phyloP scores from a whole-genome alignment of 192 early-diverging fungal species.

The Coemansia sp. region DNA sequence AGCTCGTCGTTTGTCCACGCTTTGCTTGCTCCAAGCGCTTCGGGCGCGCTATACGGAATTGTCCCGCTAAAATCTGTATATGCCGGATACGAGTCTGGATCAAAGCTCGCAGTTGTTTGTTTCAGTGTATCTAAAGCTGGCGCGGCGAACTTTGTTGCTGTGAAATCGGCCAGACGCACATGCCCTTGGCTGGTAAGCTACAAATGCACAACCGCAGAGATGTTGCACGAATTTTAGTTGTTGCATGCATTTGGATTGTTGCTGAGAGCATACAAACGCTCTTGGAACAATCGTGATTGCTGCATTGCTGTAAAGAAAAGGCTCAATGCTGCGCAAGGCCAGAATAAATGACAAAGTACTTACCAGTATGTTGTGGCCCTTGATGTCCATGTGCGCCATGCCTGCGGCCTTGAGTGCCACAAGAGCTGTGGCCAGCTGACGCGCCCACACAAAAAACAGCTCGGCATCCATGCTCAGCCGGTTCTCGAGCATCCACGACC shows the following conservation, averaged over 20 bases:
- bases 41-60: constrained; percentile 60
- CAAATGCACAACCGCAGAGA: constrained; percentile 9
- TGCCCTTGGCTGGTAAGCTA: constrained; percentile 41
- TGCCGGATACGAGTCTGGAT: constrained; percentile 26
- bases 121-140: constrained; percentile 27
- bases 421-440: constrained; percentile 58
- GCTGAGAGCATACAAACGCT: too few relatives aligned
- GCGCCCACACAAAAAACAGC: constrained; percentile 58
- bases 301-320: constrained; percentile 4
- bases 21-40: constrained; percentile 46
- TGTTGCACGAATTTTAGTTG: neutral
- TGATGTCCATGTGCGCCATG: constrained; percentile 62
- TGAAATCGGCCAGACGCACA: constrained; percentile 55
- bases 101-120: constrained; percentile 24
- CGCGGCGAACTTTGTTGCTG: constrained; percentile 41
- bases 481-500: constrained; percentile 59
- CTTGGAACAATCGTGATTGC: neutral
- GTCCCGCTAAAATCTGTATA: constrained; percentile 57
- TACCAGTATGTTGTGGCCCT: constrained; percentile 62
- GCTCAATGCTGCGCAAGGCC: too few relatives aligned
- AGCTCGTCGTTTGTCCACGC: constrained; percentile 15
- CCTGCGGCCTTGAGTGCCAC: constrained; percentile 54
- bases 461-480: constrained; percentile 42
- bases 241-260: too few relatives aligned
- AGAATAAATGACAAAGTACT: constrained; percentile 2